Evolutionary conservation across 495 filamentous ascomycete species (phyloP).

Genomic region (Penicillium psychrofluorescens): DNA sequence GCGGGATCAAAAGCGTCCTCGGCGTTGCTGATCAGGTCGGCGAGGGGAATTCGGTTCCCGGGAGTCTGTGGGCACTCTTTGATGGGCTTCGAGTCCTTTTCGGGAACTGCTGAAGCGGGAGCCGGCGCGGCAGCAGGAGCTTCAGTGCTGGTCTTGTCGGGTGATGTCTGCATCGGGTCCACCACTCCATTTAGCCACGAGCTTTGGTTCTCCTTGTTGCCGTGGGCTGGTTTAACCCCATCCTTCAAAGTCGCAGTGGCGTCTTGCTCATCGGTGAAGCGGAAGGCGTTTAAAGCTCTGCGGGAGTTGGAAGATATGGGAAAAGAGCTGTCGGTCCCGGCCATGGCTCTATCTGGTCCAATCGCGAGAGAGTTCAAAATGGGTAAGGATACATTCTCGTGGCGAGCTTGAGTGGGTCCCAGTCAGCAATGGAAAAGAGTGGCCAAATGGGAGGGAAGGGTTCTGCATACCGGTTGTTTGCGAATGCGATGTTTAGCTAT

Average conservation of each 20-base stretch:
- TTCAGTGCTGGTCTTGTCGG: constrained; percentile 11
- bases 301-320: constrained; percentile 47
- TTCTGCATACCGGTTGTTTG: not conserved
- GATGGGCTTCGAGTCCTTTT: constrained; percentile 23
- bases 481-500: not conserved
- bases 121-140: constrained; percentile 1
- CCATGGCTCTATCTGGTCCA: constrained; percentile 15
- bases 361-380: constrained; percentile 7
- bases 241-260: constrained; percentile 26
- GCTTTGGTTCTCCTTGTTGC: constrained; percentile 31
- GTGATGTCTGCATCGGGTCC: constrained; percentile 19
- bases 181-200: constrained; percentile 37
- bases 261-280: constrained; percentile 28
- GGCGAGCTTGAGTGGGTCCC: constrained; percentile 7
- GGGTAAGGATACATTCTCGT: constrained; percentile 18
- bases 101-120: constrained; percentile 1
- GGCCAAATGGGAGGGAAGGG: not conserved
- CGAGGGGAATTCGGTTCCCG: constrained; percentile 62
- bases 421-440: constrained; percentile 10
- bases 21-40: constrained; percentile 69
- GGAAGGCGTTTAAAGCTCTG: constrained; percentile 53
- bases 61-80: constrained; percentile 65
- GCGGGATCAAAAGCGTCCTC: constrained; percentile 46
- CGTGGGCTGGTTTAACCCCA: constrained; percentile 14
- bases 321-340: constrained; percentile 16